Evolutionary conservation across 2,329 filamentous ascomycete genomes (phyloP), one percentile per base, ranked within the genome.

Genomic region (Grosmannia clavigera): DNA sequence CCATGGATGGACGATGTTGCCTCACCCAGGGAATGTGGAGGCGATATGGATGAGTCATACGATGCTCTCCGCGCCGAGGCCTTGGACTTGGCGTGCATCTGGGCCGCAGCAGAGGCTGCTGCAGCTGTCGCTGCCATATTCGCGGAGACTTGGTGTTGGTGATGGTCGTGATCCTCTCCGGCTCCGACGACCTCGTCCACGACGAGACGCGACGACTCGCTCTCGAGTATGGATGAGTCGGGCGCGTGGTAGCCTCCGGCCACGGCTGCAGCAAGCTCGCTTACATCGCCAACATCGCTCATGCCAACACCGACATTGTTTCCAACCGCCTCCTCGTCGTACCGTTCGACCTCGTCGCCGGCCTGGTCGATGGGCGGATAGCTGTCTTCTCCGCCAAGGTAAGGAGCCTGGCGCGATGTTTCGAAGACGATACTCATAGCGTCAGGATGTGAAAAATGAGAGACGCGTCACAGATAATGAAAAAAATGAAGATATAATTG

Each of bases 351-450:
- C 12, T 66, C 64, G 22, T 67, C 64, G 48, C 59, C 59, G n/a
- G 61, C 57, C 51, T 65, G 61, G 57, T 65, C 66, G 51, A 67
- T 66, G n/a, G 63, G 61, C 22, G 64, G 64, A 29, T 67, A 67
- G 55, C 59, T 62, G 19, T 66, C 66, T 29, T 67, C 65, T 22
- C 55, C 58, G 5, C 55, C 58, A 6, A 65, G 58, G 48, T 64
- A 65, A 29, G 60, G 56, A 12, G 58, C 58, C 10, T 61, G 63
- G 22, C 62, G 55, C 3, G 62, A 60, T 48, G 62, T 58, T 57
- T 67, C 66, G 40, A 65, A 66, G 2, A 64, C 63, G 48, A 67
- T 61, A 55, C 64, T 65, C 66, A 67, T 67, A 12, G 52, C 59
- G 29, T 4, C n/a, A 33, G n/a, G 50, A n/a, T 10, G 35, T 35